These are phyloP conservation scores for Thraustochytrium striatum DNA, from an alignment of 352 stramenopile genomes.

Conservation along the genomic window DNA sequence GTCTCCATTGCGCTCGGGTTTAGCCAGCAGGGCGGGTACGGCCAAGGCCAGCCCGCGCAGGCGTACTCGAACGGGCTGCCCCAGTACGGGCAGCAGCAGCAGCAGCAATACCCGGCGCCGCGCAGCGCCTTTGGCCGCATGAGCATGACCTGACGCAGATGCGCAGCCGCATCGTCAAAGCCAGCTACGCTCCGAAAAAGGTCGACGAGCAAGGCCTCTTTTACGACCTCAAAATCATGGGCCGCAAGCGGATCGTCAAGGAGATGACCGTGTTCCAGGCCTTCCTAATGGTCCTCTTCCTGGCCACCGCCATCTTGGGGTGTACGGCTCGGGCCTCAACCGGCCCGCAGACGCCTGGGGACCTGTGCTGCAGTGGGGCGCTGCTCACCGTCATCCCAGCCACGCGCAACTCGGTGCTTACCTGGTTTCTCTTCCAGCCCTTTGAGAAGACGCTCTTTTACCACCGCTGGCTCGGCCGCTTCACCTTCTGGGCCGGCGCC, in stretches of 20 bases:
- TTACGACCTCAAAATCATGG: background rate
- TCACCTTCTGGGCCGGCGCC: constrained; percentile 65
- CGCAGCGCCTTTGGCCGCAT: background rate
- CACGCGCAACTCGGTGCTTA: constrained; percentile 31
- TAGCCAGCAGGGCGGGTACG: background rate
- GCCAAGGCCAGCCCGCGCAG: background rate
- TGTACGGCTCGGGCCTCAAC: background rate
- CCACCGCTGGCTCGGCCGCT: constrained; percentile 73
- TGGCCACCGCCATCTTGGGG: background rate
- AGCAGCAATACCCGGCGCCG: background rate
- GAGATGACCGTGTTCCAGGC: background rate
- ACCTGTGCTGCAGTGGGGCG: background rate
- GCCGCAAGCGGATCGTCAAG: background rate
- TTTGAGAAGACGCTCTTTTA: constrained; percentile 79
- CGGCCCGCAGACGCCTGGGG: background rate
- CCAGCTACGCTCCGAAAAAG: background rate
- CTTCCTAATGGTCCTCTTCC: background rate
- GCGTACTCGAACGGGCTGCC: background rate
- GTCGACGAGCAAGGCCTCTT: background rate
- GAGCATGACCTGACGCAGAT: background rate
- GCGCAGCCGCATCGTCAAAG: background rate
- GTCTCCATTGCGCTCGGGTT: background rate
- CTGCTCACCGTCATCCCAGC: background rate
- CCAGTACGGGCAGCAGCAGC: background rate
- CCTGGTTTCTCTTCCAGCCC: constrained; percentile 57